These are phyloP conservation scores for Dendrostoma leiphaemia DNA, from an alignment of 2,329 filamentous ascomycete species.

Conservation along the genomic window DNA sequence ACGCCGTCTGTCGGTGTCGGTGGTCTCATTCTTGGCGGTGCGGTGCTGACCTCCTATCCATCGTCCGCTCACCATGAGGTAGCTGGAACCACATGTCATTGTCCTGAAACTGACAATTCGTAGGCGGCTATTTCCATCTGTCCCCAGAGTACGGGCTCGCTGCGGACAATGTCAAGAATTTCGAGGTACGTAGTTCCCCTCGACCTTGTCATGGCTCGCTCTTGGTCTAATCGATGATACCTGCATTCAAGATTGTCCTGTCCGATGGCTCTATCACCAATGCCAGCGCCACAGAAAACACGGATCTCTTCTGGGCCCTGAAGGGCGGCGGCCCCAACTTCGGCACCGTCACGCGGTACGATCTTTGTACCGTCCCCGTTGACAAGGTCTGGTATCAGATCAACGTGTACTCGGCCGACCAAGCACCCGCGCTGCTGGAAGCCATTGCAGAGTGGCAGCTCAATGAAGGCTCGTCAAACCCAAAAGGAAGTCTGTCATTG, in stretches of 20 bases:
- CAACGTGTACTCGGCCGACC: conserved; percentile 19
- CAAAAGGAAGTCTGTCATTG: conserved; percentile 21
- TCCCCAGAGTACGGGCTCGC: neutral
- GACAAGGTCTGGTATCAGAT: conserved; percentile 25
- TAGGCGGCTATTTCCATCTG: neutral
- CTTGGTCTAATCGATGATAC: too few relatives aligned
- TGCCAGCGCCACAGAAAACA: conserved; percentile 21
- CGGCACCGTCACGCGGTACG: conserved; percentile 1
- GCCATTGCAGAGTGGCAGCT: too few relatives aligned
- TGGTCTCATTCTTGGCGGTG: conserved; percentile 29
- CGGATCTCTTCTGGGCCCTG: conserved; percentile 29
- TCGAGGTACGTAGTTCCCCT: neutral
- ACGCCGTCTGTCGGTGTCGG: conserved; percentile 27
- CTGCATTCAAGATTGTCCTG: too few relatives aligned
- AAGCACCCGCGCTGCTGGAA: too few relatives aligned
- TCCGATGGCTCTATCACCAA: conserved; percentile 24
- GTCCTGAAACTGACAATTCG: too few relatives aligned
- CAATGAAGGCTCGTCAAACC: conserved; percentile 19
- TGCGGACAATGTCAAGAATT: neutral
- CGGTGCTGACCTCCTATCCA: too few relatives aligned
- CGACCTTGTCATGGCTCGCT: too few relatives aligned
- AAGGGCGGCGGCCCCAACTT: conserved; percentile 25
- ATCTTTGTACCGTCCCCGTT: conserved; percentile 22
- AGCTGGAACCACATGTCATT: too few relatives aligned
- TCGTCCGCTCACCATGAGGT: conserved; percentile 8